phyloP scores from a whole-genome alignment of 2,329 filamentous ascomycete genomes.

The Paecilomyces variotii region DNA sequence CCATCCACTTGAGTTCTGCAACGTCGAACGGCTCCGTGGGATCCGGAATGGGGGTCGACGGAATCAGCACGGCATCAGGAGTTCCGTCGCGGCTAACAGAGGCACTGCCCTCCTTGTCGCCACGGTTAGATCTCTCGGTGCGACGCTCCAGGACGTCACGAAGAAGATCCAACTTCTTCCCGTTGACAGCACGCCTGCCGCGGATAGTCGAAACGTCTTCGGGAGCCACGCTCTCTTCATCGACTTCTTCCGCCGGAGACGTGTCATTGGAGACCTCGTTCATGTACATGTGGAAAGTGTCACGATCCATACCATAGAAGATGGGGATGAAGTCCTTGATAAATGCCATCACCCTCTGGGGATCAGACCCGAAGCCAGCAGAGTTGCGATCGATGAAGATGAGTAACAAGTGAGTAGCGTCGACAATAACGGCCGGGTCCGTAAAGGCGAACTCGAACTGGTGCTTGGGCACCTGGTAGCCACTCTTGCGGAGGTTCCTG shows the following conservation, averaged over 20 bases:
- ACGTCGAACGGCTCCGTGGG: constrained; percentile 47
- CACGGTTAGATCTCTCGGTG: constrained; percentile 60
- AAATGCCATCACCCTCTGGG: constrained; percentile 65
- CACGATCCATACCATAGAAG: constrained; percentile 69
- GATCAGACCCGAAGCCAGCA: constrained; percentile 51
- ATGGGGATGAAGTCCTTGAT: constrained; percentile 66
- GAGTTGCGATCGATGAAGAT: constrained; percentile 41
- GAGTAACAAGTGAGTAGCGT: constrained; percentile 41
- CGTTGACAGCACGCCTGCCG: constrained; percentile 54
- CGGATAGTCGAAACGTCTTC: constrained; percentile 64
- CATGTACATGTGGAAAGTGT: constrained; percentile 59
- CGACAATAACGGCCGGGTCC: constrained; percentile 58
- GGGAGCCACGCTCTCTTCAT: constrained; percentile 59
- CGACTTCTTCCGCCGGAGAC: constrained; percentile 68
- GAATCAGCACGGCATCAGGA: constrained; percentile 56
- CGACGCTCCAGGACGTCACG: constrained; percentile 77
- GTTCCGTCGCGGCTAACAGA: constrained; percentile 80
- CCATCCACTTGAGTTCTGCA: constrained; percentile 49
- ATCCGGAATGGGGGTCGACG: constrained; percentile 36
- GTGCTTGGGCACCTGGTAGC: constrained; percentile 54
- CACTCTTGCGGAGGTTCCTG: constrained; percentile 59
- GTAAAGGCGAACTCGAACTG: constrained; percentile 71
- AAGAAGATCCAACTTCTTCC: constrained; percentile 68
- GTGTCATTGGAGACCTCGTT: constrained; percentile 62
- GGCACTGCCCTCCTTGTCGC: constrained; percentile 72